Percentiles rank a stretch among this genome's conserved stretches.
Conservation (phyloP, 805 yeast genomes). For the Ogataea corticis region DNA sequence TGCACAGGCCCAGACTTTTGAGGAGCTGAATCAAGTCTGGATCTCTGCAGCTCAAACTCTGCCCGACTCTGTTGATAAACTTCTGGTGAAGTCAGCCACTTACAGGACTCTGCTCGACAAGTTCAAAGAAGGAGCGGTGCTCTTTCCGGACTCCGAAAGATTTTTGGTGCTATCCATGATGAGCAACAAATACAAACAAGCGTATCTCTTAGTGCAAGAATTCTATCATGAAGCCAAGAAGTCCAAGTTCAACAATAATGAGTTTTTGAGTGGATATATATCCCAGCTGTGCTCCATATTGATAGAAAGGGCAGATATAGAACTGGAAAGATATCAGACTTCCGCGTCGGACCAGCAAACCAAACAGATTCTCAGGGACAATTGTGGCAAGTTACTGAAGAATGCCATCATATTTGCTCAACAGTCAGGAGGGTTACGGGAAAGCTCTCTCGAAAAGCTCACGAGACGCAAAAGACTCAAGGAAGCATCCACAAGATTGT, state of each 20-base stretch:
- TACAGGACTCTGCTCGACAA: constrained; percentile 45
- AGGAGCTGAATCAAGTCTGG: constrained; percentile 39
- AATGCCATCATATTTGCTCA: constrained; percentile 47
- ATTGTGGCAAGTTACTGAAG: constrained; percentile 44
- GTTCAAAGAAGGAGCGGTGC: constrained; percentile 10
- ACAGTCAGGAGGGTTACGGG: constrained; percentile 52
- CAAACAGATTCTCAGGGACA: constrained; percentile 36
- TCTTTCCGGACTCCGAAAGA: constrained; percentile 21
- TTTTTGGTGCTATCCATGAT: constrained; percentile 45
- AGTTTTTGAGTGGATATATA: constrained; percentile 24
- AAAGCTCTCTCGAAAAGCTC: constrained; percentile 43
- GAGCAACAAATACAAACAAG: constrained; percentile 39
- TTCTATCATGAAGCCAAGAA: constrained; percentile 22
- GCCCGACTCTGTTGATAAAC: constrained; percentile 38
- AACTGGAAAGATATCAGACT: constrained; percentile 47
- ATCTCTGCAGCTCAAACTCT: constrained; percentile 8
- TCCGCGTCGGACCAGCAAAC: constrained; percentile 33
- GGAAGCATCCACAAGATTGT: constrained; percentile 47
- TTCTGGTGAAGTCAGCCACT: constrained; percentile 44
- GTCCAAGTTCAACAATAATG: constrained; percentile 16
- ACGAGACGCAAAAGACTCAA: constrained; percentile 41
- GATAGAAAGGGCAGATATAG: constrained; percentile 55
- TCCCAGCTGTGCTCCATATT: constrained; percentile 42
- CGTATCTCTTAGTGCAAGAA: constrained; percentile 37
- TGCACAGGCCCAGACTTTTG: constrained; percentile 30